A percentile compares a stretch with the other conserved stretches of the same genome.
These are phyloP conservation scores for Spergularia marina DNA, from an alignment of 148 eudicot genomes.

Conservation along the genomic window DNA sequence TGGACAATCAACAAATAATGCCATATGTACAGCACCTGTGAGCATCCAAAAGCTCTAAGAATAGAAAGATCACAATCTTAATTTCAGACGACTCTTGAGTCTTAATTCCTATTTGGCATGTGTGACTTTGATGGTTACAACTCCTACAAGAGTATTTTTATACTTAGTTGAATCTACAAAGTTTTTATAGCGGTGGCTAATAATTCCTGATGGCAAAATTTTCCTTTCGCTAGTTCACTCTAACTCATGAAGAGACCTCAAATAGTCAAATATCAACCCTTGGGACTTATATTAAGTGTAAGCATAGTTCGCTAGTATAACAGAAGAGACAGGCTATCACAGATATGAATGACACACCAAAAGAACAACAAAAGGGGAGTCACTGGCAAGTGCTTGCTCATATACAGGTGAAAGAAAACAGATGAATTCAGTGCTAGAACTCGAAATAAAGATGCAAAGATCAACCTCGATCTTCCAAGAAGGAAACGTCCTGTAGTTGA, in stretches of 20 bases:
- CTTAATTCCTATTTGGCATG: not conserved
- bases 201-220: not conserved
- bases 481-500: slow-evolving; percentile 99
- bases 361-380: not conserved
- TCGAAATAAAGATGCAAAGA: not conserved
- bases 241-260: not conserved
- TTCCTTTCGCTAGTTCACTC: not conserved
- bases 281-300: too few species aligned
- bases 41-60: not conserved
- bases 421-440: not conserved
- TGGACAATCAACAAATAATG: not conserved
- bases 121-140: not conserved
- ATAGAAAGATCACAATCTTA: too few species aligned
- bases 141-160: not conserved
- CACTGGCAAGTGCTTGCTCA: not conserved
- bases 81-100: not conserved
- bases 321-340: not conserved
- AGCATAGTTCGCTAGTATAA: not conserved
- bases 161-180: not conserved
- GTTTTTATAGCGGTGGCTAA: not conserved
- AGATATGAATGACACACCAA: not conserved
- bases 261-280: too few species aligned
- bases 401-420: not conserved
- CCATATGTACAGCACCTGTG: not conserved
- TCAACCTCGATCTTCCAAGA: slow-evolving; percentile 95